phyloP scores from a whole-genome alignment of 768 basidiomycete species.

The Leccinum subtestaceum region DNA sequence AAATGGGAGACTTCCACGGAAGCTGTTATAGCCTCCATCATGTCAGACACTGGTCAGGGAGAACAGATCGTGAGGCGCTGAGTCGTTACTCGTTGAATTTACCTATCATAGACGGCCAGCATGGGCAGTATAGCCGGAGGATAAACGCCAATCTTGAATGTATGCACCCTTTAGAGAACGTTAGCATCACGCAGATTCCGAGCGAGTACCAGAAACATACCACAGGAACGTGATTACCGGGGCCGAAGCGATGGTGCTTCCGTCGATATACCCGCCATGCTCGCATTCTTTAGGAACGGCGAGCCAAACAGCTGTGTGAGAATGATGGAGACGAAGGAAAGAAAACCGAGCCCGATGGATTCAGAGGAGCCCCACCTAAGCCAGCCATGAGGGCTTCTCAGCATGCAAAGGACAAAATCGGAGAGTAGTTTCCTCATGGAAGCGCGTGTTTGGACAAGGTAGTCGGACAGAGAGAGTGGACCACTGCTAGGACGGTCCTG shows the following conservation, averaged over 20 bases:
- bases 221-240: slow-evolving; percentile 84
- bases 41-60: slow-evolving; percentile 50
- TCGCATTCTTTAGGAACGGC: slow-evolving; percentile 68
- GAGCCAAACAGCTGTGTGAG: slow-evolving; percentile 80
- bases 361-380: slow-evolving; percentile 75
- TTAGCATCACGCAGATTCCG: background rate
- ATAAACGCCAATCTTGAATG: slow-evolving; percentile 75
- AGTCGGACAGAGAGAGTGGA: slow-evolving; percentile 38
- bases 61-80: background rate
- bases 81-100: background rate
- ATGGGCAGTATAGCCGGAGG: slow-evolving; percentile 62
- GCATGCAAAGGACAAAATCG: background rate
- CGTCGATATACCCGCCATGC: slow-evolving; percentile 62
- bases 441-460: slow-evolving; percentile 68
- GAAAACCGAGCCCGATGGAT: slow-evolving; percentile 85
- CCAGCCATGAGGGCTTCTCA: background rate
- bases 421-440: slow-evolving; percentile 39
- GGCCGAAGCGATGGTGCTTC: slow-evolving; percentile 58
- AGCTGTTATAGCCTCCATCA: slow-evolving; percentile 84
- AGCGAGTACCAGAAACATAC: slow-evolving; percentile 27
- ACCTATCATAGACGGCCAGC: slow-evolving; percentile 61
- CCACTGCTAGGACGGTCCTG: too few species aligned
- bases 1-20: slow-evolving; percentile 78
- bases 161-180: slow-evolving; percentile 53
- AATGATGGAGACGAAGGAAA: slow-evolving; percentile 74